Conservation (phyloP, 2,329 filamentous ascomycete genomes). For the Rugonectria rugulosa region DNA sequence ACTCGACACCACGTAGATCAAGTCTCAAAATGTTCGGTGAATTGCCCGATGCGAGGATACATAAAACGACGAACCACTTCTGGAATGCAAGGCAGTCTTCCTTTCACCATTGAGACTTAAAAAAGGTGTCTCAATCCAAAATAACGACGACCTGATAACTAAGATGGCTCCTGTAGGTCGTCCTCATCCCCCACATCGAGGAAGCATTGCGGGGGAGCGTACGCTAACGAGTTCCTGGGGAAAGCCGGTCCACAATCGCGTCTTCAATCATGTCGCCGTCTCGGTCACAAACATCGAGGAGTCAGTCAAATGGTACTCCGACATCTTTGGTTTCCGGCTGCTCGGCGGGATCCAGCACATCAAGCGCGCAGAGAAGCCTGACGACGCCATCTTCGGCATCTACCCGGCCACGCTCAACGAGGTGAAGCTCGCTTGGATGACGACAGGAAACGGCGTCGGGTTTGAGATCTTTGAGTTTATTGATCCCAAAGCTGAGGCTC, state of each 20-base stretch:
- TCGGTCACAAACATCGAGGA: constrained; percentile 17
- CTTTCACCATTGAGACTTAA: no score
- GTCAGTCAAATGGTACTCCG: constrained; percentile 18
- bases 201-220: not conserved
- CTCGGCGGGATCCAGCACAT: constrained; percentile 17
- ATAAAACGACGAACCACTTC: not conserved
- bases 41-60: not conserved
- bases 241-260: constrained; percentile 12
- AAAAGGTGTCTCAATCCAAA: no score
- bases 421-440: constrained; percentile 41
- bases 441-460: constrained; percentile 42
- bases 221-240: not conserved
- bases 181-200: not conserved
- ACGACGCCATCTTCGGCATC: constrained; percentile 41
- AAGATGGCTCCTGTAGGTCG: constrained; percentile 6
- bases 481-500: constrained; percentile 28
- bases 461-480: constrained; percentile 46
- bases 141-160: no score
- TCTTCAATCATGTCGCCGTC: constrained; percentile 20
- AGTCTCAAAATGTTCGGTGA: not conserved
- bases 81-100: no score
- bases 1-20: not conserved
- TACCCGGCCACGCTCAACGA: constrained; percentile 38
- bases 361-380: constrained; percentile 28
- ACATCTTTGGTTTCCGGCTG: constrained; percentile 20